These are phyloP conservation scores for Coemansia sp. DNA, from an alignment of 192 early-diverging fungal species.

Conservation along the genomic window DNA sequence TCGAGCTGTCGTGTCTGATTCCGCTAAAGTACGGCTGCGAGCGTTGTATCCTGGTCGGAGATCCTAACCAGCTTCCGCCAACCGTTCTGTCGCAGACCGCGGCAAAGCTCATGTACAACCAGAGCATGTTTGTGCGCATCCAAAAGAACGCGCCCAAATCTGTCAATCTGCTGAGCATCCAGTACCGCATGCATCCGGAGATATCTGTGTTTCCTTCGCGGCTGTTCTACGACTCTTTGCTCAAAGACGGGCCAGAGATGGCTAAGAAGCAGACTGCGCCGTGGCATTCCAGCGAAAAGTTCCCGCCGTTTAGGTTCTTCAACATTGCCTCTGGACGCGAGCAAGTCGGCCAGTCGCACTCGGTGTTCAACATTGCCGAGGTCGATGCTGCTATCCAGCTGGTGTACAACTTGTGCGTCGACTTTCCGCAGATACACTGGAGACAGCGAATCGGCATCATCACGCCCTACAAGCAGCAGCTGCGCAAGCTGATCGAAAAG, in stretches of 20 bases:
- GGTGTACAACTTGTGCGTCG: constrained; percentile 60
- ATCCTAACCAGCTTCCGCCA: constrained; percentile 91
- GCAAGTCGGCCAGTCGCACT: constrained; percentile 59
- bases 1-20: constrained; percentile 84
- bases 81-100: constrained; percentile 79
- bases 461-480: constrained; percentile 89
- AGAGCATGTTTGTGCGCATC: constrained; percentile 87
- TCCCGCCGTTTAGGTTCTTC: constrained; percentile 77
- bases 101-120: constrained; percentile 70
- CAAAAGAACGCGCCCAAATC: constrained; percentile 61
- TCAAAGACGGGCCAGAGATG: constrained; percentile 77
- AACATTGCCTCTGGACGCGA: constrained; percentile 59
- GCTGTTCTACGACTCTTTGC: constrained; percentile 73
- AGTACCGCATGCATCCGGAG: constrained; percentile 96
- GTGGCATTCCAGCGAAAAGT: constrained; percentile 66
- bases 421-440: constrained; percentile 61
- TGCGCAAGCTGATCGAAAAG: constrained; percentile 62
- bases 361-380: constrained; percentile 79
- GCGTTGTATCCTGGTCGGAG: constrained; percentile 86
- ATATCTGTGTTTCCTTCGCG: constrained; percentile 78
- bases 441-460: constrained; percentile 77
- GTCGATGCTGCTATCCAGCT: constrained; percentile 69
- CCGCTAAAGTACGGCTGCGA: constrained; percentile 79
- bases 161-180: constrained; percentile 82
- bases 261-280: constrained; percentile 55